Base-by-base conservation (phyloP, 2,329 filamentous ascomycete genomes). In the Fusarium globosum region DNA sequence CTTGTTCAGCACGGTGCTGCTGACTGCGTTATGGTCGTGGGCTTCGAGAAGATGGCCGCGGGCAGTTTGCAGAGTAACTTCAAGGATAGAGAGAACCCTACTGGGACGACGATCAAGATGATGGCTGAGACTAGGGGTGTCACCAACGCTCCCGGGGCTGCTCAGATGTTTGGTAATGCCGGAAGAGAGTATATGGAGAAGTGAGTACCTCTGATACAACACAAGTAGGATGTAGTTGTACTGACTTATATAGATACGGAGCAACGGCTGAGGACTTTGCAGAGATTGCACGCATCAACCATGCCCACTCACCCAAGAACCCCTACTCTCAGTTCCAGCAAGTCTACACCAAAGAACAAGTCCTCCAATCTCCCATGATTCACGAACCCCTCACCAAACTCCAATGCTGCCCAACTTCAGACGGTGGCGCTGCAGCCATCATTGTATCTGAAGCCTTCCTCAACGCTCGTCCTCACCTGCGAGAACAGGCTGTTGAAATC, bases 241-340 rank as follows among this genome's bases (percentile, higher is more conserved):
- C 71, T 79, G 52, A 79, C 23, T 28, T 26, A n/a, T 8, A 21
- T 71, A 94, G 92, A 79, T 95, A 94, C 82, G 96, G 95, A 63
- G 96, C 96, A 67, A 93, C 88, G 79, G 80, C 88, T 16, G 91
- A 93, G 76, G 96, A 98, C 86, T 98, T 98, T 83, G 96, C 94
- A 39, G 96, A 98, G 85, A 98, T 98, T 79, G 96, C 91, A 15
- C 91, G 96, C 76, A 84, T 98, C 81, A 98, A 97, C 87, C 96
- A 98, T 84, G 91, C 91, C 72, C 96, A 99, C 88, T 95, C 92
- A 28, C 92, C 92, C 82, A 90, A 92, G 76, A 98, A 98, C 87
- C 96, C 96, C 15, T 99, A 99, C 87, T 96, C 94, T n/a, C 96
- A 98, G 83, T 98, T 99, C 88, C 93, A 92, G 79, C 90, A 97